Base-by-base conservation (phyloP, 345 rosid genomes). In the Populus alba region DNA sequence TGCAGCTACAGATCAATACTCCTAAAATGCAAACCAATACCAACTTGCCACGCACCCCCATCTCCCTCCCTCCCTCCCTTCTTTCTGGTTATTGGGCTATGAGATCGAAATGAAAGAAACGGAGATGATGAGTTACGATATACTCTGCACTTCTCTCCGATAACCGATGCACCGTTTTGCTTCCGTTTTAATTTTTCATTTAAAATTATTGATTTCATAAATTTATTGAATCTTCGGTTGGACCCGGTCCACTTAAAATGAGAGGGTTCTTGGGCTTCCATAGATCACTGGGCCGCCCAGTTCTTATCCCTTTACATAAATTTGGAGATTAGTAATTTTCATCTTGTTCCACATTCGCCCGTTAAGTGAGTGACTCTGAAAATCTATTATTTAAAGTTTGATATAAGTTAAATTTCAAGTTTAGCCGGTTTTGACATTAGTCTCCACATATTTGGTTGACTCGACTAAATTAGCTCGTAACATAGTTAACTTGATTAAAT, bases 41-140 rank as follows among this genome's bases (percentile, higher is more conserved):
- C 29, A 76, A 59, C 68, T n/a, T 74, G 72, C 68, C 11, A 74
- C 74, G 80, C 69, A 77, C 16, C 41, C 18, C 55, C 55, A 49
- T 49, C 53, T 49, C 20, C 1, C 53, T 1, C 53, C 1, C 53
- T 1, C 53, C 53, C 53, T 49, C 55, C 55, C 55, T 49, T 49
- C 55, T 49, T 47, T 47, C 16, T 47, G 51, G 18, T 15, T 47
- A 15, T 49, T 49, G 55, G 55, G 55, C 6, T 47, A 49, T 49
- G 55, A 49, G 55, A 49, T 49, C 55, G 55, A 49, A 49, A 49
- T 5, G 55, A 49, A 49, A 49, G 55, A 49, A 49, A 49, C 55
- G 22, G 55, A 49, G 55, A 15, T 3, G 55, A 49, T 49, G 55
- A 47, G 51, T 45, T 45, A 13, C 51, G 51, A 45, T 45, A 31